These are phyloP conservation scores for Diplodia scrobiculata DNA, from an alignment of 2,329 filamentous ascomycete genomes.

Conservation along the genomic window DNA sequence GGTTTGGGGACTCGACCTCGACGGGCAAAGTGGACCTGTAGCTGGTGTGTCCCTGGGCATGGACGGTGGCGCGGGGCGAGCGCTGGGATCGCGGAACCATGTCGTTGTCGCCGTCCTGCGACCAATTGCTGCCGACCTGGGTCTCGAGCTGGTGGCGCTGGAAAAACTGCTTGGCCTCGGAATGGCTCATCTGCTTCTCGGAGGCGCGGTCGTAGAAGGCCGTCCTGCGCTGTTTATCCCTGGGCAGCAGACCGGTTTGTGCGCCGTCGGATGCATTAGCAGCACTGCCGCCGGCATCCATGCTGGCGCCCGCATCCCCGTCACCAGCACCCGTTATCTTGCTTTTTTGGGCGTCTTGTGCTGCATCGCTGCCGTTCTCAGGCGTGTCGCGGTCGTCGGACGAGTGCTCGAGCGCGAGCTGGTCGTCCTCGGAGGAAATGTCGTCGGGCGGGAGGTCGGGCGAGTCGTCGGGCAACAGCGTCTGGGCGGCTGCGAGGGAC, in stretches of 20 bases:
- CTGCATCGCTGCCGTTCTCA: constrained; percentile 33
- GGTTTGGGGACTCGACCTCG: constrained; percentile 37
- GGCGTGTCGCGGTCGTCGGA: constrained; percentile 34
- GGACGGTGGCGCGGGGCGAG: constrained; percentile 44
- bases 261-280: constrained; percentile 35
- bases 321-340: constrained; percentile 2
- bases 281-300: constrained; percentile 35
- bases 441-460: constrained; percentile 41
- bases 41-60: constrained; percentile 23
- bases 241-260: constrained; percentile 46
- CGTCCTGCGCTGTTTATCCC: constrained; percentile 65
- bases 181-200: constrained; percentile 91
- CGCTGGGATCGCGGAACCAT: constrained; percentile 47
- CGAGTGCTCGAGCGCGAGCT: constrained; percentile 37
- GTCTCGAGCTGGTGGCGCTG: constrained; percentile 77
- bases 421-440: constrained; percentile 42
- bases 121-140: constrained; percentile 43
- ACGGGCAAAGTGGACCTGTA: constrained; percentile 40
- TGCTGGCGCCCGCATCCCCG: constrained; percentile 31
- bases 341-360: constrained; percentile 30
- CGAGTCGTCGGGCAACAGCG: constrained; percentile 43
- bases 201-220: constrained; percentile 91
- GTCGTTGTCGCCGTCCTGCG: constrained; percentile 46
- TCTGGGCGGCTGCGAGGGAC: constrained; percentile 24
- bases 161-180: constrained; percentile 94